These are phyloP conservation scores for Neospora caninum DNA, from an alignment of 169 alveolate species.

Conservation along the genomic window DNA sequence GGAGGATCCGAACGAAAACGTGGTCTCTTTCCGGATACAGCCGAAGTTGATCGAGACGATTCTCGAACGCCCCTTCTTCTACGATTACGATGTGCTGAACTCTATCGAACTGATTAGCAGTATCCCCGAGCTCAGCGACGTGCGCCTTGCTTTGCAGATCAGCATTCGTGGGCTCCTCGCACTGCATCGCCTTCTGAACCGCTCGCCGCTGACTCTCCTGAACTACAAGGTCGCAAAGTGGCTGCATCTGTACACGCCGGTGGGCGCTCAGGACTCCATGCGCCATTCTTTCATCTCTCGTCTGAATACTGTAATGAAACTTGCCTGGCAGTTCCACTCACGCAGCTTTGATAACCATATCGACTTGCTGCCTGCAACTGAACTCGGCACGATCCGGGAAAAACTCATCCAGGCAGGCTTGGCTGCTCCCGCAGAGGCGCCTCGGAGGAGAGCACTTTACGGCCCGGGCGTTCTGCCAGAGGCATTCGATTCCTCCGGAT, in stretches of 20 bases:
- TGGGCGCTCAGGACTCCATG: constrained; percentile 2
- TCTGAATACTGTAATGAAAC: neutral
- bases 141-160: neutral
- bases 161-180: neutral
- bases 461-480: neutral
- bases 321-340: neutral
- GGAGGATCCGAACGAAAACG: neutral
- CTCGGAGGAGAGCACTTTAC: neutral
- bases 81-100: neutral
- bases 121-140: constrained; percentile 32
- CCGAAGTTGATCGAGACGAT: neutral
- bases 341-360: neutral
- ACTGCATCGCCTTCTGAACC: neutral
- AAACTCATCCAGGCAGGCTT: neutral
- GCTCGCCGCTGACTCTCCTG: neutral
- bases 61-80: constrained; percentile 3
- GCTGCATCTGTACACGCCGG: neutral
- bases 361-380: neutral
- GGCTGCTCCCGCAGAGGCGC: neutral
- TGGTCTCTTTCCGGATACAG: neutral
- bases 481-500: neutral
- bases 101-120: neutral
- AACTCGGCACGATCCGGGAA: neutral
- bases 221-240: neutral
- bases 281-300: constrained; percentile 18